Base-by-base conservation (phyloP, 768 basidiomycete species). In the Scleroderma citrinum region DNA sequence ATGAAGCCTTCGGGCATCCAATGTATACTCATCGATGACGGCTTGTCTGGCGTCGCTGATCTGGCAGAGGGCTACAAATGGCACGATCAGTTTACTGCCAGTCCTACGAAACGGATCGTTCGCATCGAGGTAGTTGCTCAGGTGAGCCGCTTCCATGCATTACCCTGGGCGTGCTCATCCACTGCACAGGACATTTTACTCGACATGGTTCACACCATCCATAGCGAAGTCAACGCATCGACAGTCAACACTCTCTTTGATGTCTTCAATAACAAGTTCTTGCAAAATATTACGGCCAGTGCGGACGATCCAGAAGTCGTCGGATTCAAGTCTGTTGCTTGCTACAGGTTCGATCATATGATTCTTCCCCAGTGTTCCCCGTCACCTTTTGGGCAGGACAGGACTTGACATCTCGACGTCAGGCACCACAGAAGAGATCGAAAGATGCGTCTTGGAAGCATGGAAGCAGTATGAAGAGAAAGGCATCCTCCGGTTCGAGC, bases 321-420 rank as follows among this genome's bases (percentile, higher is more conserved):
- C 2, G 80, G 76, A 1, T 86, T 87, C 74, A 90, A 91, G 62
- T 87, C 85, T 10, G 75, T 88, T 38, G 73, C 80, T 1, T 87
- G 86, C 64, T 90, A 91, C 60, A 78, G 65, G 65, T 58, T 50
- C 17, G 51, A 2, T 21, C 3, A 29, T 8, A 29, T 29, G 8
- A 17, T 26, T 21, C 5, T 13, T 31, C 12, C 20, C 17, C 19
- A 34, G 36, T 35, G 3, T 16, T n/a, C n/a, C 39, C 6, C 1
- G 35, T 46, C 21, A 20, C 38, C 32, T 2, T 34, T 20, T 11
- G 3, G 24, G 40, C 26, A 66, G 88, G 42, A 85, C 86, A 0
- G 88, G 88, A 2, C 69, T 91, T 39, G 71, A 81, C 56, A 71
- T 91, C 23, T 58, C 59, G 26, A 51, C 66, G 0, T 52, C 55